A percentile compares a stretch with the other conserved stretches of the same genome.
Evolutionary conservation across 129 eudicot species (phyloP).

Genomic region (Flaveria ramosissima): DNA sequence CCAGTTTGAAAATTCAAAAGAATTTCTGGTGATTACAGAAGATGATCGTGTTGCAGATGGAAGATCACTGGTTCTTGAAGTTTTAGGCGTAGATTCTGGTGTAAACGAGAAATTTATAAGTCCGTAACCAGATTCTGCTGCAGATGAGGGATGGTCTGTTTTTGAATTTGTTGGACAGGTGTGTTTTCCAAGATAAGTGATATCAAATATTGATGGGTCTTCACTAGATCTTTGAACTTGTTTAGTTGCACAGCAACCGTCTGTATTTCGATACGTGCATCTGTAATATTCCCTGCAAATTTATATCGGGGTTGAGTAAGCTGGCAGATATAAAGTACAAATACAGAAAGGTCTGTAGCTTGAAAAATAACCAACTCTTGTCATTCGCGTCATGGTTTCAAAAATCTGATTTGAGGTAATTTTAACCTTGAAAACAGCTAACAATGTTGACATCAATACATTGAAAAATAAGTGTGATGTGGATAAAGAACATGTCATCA

Average conservation of each 20-base stretch:
- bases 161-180: constrained; percentile 35
- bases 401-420: neutral
- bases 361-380: neutral
- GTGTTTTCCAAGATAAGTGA: constrained; percentile 39
- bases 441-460: neutral
- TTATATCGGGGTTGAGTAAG: neutral
- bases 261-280: constrained; percentile 40
- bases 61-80: constrained; percentile 27
- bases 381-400: neutral
- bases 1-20: constrained; percentile 42
- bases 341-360: neutral
- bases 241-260: constrained; percentile 41
- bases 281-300: constrained; percentile 41
- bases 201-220: constrained; percentile 36
- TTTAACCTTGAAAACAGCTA: neutral
- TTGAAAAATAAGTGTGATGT: neutral
- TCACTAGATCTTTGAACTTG: constrained; percentile 42
- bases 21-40: constrained; percentile 29
- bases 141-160: constrained; percentile 30
- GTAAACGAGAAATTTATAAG: constrained; percentile 36
- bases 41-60: neutral
- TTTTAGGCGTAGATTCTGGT: constrained; percentile 22
- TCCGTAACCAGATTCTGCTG: constrained; percentile 26
- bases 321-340: neutral
- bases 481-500: neutral